These are phyloP conservation scores for Panellus pusillus DNA, from an alignment of 768 basidiomycete species.

Conservation along the genomic window DNA sequence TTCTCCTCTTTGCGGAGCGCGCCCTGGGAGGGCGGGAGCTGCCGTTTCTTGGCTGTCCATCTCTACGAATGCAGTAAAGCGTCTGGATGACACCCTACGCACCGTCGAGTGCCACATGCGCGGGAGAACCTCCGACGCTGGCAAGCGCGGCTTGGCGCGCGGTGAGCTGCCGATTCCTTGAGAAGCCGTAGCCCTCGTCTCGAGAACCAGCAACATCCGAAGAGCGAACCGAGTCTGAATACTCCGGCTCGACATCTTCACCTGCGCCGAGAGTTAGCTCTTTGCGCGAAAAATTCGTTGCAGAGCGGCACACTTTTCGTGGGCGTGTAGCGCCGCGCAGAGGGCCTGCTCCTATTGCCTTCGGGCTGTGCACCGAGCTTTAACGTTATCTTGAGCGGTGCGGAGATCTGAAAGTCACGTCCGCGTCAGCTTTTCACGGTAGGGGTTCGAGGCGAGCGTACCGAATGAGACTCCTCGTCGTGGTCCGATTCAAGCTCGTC, in stretches of 20 bases:
- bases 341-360: background rate
- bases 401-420: background rate
- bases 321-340: conserved; percentile 2
- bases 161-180: conserved; percentile 27
- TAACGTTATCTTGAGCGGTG: conserved; percentile 17
- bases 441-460: background rate
- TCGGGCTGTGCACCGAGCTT: conserved; percentile 15
- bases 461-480: conserved; percentile 6
- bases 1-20: conserved; percentile 58
- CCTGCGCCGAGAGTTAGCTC: conserved; percentile 23
- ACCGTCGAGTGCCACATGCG: conserved; percentile 50
- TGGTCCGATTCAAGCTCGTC: conserved; percentile 19
- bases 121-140: conserved; percentile 40
- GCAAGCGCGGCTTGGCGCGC: conserved; percentile 51
- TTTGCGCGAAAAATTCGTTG: too few species aligned
- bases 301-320: background rate
- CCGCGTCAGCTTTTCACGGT: background rate
- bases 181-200: background rate
- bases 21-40: conserved; percentile 52
- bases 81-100: conserved; percentile 7
- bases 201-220: conserved; percentile 9
- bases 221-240: conserved; percentile 30
- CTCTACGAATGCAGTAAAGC: background rate
- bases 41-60: conserved; percentile 39
- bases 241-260: conserved; percentile 38